phyloP scores from a whole-genome alignment of 2,329 filamentous ascomycete species.

The Penicillium sp. region DNA sequence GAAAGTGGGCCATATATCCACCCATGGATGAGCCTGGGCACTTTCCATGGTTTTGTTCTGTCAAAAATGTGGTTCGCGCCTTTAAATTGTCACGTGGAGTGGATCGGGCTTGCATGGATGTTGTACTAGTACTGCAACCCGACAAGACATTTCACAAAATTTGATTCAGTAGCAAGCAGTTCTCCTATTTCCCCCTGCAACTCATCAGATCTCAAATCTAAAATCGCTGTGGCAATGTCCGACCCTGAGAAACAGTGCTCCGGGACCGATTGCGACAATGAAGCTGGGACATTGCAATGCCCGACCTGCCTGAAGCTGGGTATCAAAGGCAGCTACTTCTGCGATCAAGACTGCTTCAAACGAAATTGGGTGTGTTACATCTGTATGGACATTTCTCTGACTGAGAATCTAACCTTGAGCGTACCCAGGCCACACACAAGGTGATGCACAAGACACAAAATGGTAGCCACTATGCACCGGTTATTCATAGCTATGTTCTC shows the following conservation, averaged over 20 bases:
- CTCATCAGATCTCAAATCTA: not conserved
- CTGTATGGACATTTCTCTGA: not conserved
- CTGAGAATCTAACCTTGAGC: not conserved
- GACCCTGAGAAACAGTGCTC: slow-evolving; percentile 52
- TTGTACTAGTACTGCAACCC: not conserved
- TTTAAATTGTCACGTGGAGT: not conserved
- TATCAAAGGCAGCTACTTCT: slow-evolving; percentile 66
- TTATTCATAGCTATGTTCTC: slow-evolving; percentile 29
- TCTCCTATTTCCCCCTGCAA: not conserved
- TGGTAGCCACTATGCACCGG: slow-evolving; percentile 45
- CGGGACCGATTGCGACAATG: slow-evolving; percentile 75
- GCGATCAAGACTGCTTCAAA: slow-evolving; percentile 95
- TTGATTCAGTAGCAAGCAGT: too few species aligned
- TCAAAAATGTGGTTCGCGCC: not conserved
- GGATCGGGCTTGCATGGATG: not conserved
- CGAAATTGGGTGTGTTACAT: slow-evolving; percentile 74
- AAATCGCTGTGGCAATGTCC: not conserved
- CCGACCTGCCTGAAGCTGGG: slow-evolving; percentile 85
- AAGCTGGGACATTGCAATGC: slow-evolving; percentile 78
- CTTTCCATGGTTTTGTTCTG: not conserved
- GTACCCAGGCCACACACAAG: slow-evolving; percentile 47
- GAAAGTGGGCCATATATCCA: not conserved
- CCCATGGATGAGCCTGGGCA: not conserved
- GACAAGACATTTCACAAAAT: too few species aligned
- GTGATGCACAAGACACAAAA: slow-evolving; percentile 63